Conservation (phyloP, 352 stramenopile genomes). For the Elongisporangium senticosum region DNA sequence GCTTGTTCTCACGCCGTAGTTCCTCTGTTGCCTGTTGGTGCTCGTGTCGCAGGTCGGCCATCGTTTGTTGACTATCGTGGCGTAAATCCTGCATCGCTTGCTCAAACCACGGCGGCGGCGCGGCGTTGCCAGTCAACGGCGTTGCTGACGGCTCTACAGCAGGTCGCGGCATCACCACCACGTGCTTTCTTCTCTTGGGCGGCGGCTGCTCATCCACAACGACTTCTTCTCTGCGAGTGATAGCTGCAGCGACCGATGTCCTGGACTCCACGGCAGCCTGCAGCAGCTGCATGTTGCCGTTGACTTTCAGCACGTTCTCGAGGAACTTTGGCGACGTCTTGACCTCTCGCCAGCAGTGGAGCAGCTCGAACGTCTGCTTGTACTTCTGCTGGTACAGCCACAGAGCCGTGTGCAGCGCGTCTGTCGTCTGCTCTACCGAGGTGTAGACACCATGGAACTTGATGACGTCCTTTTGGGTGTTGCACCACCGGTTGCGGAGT, state of each 20-base stretch:
- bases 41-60: neutral
- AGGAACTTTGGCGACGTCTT: neutral
- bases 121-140: neutral
- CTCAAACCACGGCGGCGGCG: neutral
- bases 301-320: neutral
- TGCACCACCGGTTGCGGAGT: neutral
- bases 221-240: neutral
- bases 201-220: neutral
- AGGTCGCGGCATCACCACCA: neutral
- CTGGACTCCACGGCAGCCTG: neutral
- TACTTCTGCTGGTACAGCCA: neutral
- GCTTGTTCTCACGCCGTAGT: neutral
- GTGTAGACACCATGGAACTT: neutral
- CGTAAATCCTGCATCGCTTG: neutral
- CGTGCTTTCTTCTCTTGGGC: neutral
- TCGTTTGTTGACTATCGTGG: neutral
- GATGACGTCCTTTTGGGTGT: neutral
- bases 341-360: neutral
- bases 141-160: neutral
- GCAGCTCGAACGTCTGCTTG: neutral
- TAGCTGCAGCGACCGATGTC: neutral
- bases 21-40: neutral
- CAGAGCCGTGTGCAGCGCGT: neutral
- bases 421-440: neutral
- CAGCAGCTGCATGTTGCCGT: neutral